Evolutionary conservation across 139 green algal genomes (phyloP).

Genomic region (Picochlorum costavermella): DNA sequence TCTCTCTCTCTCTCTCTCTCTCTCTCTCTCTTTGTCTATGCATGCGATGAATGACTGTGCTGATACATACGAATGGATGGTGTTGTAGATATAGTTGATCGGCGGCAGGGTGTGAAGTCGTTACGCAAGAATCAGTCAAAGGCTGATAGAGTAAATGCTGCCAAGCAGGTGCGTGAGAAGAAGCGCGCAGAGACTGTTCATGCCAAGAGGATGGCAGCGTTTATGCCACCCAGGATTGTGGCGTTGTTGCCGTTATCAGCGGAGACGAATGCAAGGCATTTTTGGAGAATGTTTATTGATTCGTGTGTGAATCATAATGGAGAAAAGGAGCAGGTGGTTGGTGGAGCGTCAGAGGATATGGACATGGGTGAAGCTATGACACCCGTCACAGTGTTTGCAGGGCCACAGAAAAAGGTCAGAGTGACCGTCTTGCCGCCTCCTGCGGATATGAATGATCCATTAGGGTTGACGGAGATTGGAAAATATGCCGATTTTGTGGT

Average conservation of each 20-base stretch:
- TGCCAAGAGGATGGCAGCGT: slow-evolving; percentile 21
- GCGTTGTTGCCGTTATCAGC: slow-evolving; percentile 58
- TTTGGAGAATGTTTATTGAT: slow-evolving; percentile 36
- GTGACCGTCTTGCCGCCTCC: slow-evolving; percentile 64
- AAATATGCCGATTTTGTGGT: slow-evolving; percentile 50
- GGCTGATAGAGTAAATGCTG: slow-evolving; percentile 42
- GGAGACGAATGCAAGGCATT: slow-evolving; percentile 29
- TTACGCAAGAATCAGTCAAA: slow-evolving; percentile 30
- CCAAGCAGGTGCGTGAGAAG: slow-evolving; percentile 52
- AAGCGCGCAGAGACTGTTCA: slow-evolving; percentile 56
- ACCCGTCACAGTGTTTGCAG: slow-evolving; percentile 31
- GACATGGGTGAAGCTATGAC: neutral
- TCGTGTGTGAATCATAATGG: slow-evolving; percentile 17
- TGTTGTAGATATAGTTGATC: slow-evolving; percentile 8
- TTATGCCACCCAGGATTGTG: slow-evolving; percentile 48
- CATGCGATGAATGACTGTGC: too few relatives aligned
- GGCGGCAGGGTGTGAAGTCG: slow-evolving; percentile 16
- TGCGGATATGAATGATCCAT: slow-evolving; percentile 36
- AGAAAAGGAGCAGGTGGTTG: neutral
- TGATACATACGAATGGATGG: too few relatives aligned
- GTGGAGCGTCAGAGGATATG: neutral
- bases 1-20: too few relatives aligned
- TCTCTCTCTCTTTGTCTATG: too few relatives aligned
- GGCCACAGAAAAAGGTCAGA: slow-evolving; percentile 24
- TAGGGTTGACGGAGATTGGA: slow-evolving; percentile 54